Evolutionary conservation across 73 alveolate species (phyloP).

Genomic region (Uronychia binucleata): DNA sequence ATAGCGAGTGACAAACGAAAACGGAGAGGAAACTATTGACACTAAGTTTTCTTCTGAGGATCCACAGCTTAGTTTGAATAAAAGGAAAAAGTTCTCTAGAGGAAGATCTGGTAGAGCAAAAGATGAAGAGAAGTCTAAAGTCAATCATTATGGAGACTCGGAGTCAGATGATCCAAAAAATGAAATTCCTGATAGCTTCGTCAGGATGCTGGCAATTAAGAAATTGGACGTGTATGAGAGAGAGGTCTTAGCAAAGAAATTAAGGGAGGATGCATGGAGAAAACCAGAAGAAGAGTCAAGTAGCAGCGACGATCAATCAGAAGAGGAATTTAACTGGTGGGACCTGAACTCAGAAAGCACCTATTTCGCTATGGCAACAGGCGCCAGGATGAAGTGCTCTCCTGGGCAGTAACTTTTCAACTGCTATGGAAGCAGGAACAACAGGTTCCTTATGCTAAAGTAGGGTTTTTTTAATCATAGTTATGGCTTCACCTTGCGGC

Average conservation of each 20-base stretch:
- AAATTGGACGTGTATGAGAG: constrained; percentile 45
- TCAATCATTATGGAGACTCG: too few relatives aligned
- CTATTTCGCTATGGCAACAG: constrained; percentile 6
- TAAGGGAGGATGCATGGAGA: constrained; percentile 25
- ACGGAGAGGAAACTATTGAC: constrained; percentile 23
- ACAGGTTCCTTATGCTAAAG: constrained; percentile 5
- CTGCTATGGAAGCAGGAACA: constrained; percentile 10
- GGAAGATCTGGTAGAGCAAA: too few relatives aligned
- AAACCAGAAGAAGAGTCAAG: neutral
- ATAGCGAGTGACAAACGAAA: constrained; percentile 5
- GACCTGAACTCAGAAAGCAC: neutral
- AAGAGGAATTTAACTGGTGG: neutral
- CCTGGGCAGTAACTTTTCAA: constrained; percentile 13
- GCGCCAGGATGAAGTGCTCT: neutral
- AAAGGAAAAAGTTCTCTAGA: too few relatives aligned
- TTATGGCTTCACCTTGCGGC: constrained; percentile 15
- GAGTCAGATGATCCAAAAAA: too few relatives aligned
- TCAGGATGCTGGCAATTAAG: too few relatives aligned
- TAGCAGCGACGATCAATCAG: neutral
- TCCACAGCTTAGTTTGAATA: too few relatives aligned
- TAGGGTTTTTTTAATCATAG: too few relatives aligned
- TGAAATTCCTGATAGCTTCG: too few relatives aligned
- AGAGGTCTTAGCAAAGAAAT: constrained; percentile 16
- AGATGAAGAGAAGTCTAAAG: too few relatives aligned
- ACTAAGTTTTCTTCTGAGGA: too few relatives aligned